phyloP scores from a whole-genome alignment of 306 rosid genomes.

The Castanea crenata region DNA sequence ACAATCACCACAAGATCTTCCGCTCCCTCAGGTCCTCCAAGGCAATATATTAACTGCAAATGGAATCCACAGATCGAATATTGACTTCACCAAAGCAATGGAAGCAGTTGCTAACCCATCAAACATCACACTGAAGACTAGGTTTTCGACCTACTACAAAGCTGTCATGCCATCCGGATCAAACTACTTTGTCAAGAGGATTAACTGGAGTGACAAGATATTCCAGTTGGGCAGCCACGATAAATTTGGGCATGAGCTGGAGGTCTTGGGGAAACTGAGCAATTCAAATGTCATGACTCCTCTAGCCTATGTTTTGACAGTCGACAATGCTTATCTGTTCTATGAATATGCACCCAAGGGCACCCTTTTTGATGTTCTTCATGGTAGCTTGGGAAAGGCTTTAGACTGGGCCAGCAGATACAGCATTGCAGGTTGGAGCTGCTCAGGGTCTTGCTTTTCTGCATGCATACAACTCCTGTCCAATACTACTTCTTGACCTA shows the following conservation, averaged over 20 bases:
- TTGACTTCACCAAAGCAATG: slow-evolving; percentile 73
- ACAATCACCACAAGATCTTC: slow-evolving; percentile 37
- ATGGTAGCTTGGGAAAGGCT: slow-evolving; percentile 41
- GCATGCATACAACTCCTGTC: slow-evolving; percentile 66
- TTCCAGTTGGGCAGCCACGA: slow-evolving; percentile 57
- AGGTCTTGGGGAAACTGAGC: slow-evolving; percentile 66
- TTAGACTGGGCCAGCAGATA: slow-evolving; percentile 91
- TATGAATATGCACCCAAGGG: slow-evolving; percentile 75
- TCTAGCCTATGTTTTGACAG: slow-evolving; percentile 64
- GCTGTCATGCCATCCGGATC: slow-evolving; percentile 73
- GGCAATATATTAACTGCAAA: slow-evolving; percentile 57
- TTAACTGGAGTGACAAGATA: slow-evolving; percentile 76
- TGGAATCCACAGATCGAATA: slow-evolving; percentile 67
- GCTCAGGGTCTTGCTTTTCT: slow-evolving; percentile 94
- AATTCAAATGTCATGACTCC: slow-evolving; percentile 95
- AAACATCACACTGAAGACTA: slow-evolving; percentile 62
- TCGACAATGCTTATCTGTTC: slow-evolving; percentile 61
- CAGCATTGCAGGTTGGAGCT: slow-evolving; percentile 81
- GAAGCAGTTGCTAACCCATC: slow-evolving; percentile 56
- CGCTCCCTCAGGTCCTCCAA: slow-evolving; percentile 46
- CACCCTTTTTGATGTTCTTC: slow-evolving; percentile 69
- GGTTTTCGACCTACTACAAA: slow-evolving; percentile 80
- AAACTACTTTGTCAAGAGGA: slow-evolving; percentile 76
- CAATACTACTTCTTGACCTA: slow-evolving; percentile 77
- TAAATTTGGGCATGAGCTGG: slow-evolving; percentile 56